These are phyloP conservation scores for Torrubiellomyces zombiae DNA, from an alignment of 2,329 filamentous ascomycete genomes.

Conservation along the genomic window DNA sequence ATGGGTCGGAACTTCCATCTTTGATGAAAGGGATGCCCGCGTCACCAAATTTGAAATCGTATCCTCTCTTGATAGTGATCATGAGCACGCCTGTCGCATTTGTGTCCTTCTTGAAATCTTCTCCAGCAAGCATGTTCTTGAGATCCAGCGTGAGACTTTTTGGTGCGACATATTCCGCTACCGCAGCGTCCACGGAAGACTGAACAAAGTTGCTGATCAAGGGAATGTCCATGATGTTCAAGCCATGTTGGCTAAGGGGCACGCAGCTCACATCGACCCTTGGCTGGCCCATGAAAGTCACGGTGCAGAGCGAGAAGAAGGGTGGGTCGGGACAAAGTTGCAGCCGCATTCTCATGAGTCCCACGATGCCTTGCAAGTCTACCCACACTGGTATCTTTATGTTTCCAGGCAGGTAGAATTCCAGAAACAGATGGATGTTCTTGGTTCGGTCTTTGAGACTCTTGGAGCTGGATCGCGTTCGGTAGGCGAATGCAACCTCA, in stretches of 20 bases:
- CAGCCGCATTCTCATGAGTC: slow-evolving; percentile 49
- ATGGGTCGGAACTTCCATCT: slow-evolving; percentile 48
- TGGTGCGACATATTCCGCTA: slow-evolving; percentile 61
- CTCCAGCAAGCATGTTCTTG: slow-evolving; percentile 61
- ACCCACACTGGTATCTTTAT: slow-evolving; percentile 52
- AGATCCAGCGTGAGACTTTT: slow-evolving; percentile 59
- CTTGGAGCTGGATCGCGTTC: slow-evolving; percentile 42
- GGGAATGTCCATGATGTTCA: slow-evolving; percentile 62
- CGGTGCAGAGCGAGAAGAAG: slow-evolving; percentile 58
- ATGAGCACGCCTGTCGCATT: slow-evolving; percentile 45
- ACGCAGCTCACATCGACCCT: slow-evolving; percentile 55
- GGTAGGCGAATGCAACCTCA: slow-evolving; percentile 59
- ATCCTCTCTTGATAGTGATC: slow-evolving; percentile 48
- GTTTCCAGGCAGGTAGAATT: slow-evolving; percentile 49
- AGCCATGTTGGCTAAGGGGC: slow-evolving; percentile 48
- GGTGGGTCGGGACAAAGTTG: slow-evolving; percentile 63
- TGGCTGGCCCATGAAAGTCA: slow-evolving; percentile 61
- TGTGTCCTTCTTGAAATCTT: slow-evolving; percentile 67
- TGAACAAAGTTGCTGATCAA: slow-evolving; percentile 62
- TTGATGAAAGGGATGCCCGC: slow-evolving; percentile 41
- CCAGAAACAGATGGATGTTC: slow-evolving; percentile 46
- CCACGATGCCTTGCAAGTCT: slow-evolving; percentile 55
- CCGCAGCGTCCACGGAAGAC: slow-evolving; percentile 54
- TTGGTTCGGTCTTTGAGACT: slow-evolving; percentile 55
- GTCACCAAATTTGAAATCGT: slow-evolving; percentile 57